These are phyloP conservation scores for Aspergillus baeticus DNA, from an alignment of 495 filamentous ascomycete species.

Conservation along the genomic window DNA sequence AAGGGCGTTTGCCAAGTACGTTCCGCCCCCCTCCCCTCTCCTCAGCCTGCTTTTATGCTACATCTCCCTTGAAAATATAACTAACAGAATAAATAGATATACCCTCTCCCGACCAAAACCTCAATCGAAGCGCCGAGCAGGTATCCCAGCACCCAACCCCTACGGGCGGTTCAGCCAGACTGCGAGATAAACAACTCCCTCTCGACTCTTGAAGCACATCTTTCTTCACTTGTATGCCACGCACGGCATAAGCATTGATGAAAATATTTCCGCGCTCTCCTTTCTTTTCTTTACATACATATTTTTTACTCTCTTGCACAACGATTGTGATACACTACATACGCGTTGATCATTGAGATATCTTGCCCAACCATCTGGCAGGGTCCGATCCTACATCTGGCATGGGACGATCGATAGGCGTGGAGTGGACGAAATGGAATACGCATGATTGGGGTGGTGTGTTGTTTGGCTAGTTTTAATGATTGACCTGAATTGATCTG, in stretches of 20 bases:
- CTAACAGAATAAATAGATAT: constrained; percentile 36
- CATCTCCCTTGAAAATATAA: no score
- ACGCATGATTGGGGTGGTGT: no score
- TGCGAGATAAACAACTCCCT: not conserved
- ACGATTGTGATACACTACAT: not conserved
- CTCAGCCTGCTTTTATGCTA: no score
- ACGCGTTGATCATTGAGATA: not conserved
- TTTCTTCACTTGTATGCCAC: no score
- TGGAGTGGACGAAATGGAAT: no score
- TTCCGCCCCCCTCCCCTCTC: constrained; percentile 6
- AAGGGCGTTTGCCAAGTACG: constrained; percentile 95
- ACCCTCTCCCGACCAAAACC: constrained; percentile 47
- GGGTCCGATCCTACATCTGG: no score
- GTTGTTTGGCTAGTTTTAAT: no score
- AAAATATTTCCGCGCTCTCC: not conserved
- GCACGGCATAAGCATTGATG: no score
- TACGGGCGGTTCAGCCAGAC: constrained; percentile 3
- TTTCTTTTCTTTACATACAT: not conserved
- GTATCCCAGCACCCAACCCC: constrained; percentile 36
- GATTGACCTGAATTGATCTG: no score
- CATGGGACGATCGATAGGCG: no score
- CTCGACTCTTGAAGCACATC: no score
- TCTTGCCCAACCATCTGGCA: no score
- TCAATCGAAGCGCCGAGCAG: constrained; percentile 44
- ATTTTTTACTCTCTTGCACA: not conserved